Conservation (phyloP, 2,329 filamentous ascomycete genomes). For the Botrytis aclada region DNA sequence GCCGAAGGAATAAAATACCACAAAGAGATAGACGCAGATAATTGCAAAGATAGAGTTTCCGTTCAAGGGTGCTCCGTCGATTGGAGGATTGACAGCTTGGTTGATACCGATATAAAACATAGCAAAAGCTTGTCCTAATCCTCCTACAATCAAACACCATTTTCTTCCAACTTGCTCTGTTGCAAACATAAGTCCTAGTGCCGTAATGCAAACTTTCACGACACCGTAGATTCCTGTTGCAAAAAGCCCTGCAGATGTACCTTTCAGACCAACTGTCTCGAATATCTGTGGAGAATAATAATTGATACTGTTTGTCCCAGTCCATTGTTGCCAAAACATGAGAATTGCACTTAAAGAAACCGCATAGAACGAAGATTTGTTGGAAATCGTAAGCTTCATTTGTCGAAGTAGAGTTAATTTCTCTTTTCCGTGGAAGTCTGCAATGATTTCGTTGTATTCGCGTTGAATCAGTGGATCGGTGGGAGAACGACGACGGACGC, state of each 20-base stretch:
- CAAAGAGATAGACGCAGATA: constrained; percentile 68
- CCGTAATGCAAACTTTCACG: constrained; percentile 63
- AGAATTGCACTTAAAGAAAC: constrained; percentile 43
- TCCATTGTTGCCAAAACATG: constrained; percentile 67
- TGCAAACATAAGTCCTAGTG: constrained; percentile 62
- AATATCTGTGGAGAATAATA: constrained; percentile 71
- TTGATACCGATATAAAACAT: constrained; percentile 65
- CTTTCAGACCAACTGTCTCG: constrained; percentile 58
- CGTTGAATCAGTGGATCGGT: constrained; percentile 50
- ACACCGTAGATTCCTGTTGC: constrained; percentile 71
- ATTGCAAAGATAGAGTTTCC: constrained; percentile 56
- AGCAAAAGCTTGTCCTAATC: constrained; percentile 55
- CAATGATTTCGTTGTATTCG: constrained; percentile 48
- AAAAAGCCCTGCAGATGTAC: constrained; percentile 58
- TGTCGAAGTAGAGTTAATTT: constrained; percentile 43
- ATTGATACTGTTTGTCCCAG: constrained; percentile 50
- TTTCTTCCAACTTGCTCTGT: constrained; percentile 62
- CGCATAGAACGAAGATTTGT: constrained; percentile 37
- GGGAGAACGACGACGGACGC: constrained; percentile 47
- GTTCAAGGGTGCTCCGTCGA: constrained; percentile 31
- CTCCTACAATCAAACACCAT: constrained; percentile 49
- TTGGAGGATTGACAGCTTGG: constrained; percentile 49
- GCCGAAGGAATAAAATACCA: constrained; percentile 62
- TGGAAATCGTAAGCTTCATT: constrained; percentile 25
- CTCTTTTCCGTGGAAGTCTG: constrained; percentile 48